Conservation (phyloP, 2,329 filamentous ascomycete species). For the Penicillium sp. region DNA sequence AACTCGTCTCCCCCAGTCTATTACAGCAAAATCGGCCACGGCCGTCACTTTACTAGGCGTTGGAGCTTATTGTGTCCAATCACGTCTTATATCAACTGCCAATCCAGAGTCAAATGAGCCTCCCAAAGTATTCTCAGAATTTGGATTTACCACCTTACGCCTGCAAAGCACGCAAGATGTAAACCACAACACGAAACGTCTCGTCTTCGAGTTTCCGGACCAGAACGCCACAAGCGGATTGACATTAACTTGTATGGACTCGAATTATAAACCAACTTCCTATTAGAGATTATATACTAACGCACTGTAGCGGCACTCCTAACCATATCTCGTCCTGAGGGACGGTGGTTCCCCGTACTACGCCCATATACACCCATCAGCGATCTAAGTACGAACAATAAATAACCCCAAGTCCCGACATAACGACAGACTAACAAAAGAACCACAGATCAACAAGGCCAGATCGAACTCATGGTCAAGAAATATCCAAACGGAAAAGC, state of each 20-base stretch:
- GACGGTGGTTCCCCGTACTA: slow-evolving; percentile 58
- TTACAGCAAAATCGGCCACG: neutral
- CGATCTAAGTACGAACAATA: slow-evolving; percentile 44
- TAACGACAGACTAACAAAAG: slow-evolving; percentile 7
- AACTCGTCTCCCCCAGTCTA: neutral
- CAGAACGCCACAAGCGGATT: slow-evolving; percentile 52
- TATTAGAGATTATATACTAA: neutral
- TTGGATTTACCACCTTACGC: slow-evolving; percentile 48
- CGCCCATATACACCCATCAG: slow-evolving; percentile 68
- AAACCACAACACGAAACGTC: slow-evolving; percentile 60
- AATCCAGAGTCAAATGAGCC: slow-evolving; percentile 12
- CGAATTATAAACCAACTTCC: neutral
- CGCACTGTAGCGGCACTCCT: slow-evolving; percentile 54
- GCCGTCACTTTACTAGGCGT: slow-evolving; percentile 1
- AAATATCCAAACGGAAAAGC: slow-evolving; percentile 65
- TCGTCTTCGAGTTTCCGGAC: slow-evolving; percentile 58
- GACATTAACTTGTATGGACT: slow-evolving; percentile 47
- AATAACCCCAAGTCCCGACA: neutral
- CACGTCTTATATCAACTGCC: slow-evolving; percentile 2
- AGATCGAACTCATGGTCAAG: slow-evolving; percentile 66
- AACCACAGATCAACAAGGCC: slow-evolving; percentile 54
- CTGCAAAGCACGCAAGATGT: slow-evolving; percentile 55
- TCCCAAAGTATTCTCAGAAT: slow-evolving; percentile 7
- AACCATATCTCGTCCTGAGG: slow-evolving; percentile 60
- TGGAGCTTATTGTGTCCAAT: slow-evolving; percentile 4